These are phyloP conservation scores for Emergomyces pasteurianus DNA, from an alignment of 2,329 filamentous ascomycete genomes.

Conservation along the genomic window DNA sequence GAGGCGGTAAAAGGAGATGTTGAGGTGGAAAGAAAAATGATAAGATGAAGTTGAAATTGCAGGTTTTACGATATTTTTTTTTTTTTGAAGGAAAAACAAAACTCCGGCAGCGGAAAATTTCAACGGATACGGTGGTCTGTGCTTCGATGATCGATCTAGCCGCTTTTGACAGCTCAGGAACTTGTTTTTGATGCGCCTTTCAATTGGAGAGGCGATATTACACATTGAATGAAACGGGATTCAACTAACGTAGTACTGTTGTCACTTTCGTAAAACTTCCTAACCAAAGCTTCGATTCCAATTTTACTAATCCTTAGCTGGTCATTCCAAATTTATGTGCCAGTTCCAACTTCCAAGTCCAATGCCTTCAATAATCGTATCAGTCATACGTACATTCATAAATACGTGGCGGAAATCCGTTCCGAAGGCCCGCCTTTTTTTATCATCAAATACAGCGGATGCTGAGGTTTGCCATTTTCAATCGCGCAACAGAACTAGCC, in stretches of 20 bases:
- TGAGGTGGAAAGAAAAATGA: background rate
- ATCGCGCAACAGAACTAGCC: background rate
- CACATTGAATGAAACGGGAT: background rate
- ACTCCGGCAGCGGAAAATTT: constrained; percentile 2
- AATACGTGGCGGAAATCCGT: background rate
- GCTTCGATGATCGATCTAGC: background rate
- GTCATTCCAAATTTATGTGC: background rate
- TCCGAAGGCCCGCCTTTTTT: background rate
- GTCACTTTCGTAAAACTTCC: background rate
- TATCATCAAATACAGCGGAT: background rate
- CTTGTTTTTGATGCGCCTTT: no score
- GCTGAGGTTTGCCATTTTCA: background rate
- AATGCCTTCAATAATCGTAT: background rate
- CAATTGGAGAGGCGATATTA: no score
- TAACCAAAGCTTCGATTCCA: no score
- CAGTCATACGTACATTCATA: background rate
- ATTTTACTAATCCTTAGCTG: background rate
- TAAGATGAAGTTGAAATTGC: background rate
- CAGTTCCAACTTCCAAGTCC: background rate
- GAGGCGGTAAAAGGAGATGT: constrained; percentile 1
- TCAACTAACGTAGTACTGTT: no score
- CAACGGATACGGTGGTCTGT: background rate
- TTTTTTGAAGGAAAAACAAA: constrained; percentile 1
- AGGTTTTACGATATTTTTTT: no score
- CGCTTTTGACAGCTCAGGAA: background rate